Evolutionary conservation across 2,329 filamentous ascomycete species (phyloP), one percentile per base, ranked within the genome.

Genomic region (Dactylella cylindrospora): DNA sequence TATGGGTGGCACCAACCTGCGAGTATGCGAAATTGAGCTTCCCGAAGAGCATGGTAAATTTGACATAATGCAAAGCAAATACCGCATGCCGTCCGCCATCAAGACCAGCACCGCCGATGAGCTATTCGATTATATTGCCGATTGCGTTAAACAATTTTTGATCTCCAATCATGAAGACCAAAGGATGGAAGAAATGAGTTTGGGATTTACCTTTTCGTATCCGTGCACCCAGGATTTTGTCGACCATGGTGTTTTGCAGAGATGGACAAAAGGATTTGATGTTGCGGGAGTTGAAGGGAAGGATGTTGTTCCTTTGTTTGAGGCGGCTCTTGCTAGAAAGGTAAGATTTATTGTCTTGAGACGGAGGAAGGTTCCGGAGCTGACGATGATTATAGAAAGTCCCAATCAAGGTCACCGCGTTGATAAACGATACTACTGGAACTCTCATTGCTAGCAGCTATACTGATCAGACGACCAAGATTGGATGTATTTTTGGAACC

Each of bases 231-330:
- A 96, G 74, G 83, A 94, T 69, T 91, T 90, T 74, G 90, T 96
- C 70, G 89, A 96, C 68, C 88, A 95, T 73, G 91, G 90, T 68
- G 80, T 95, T 31, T 80, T 96, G 55, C 90, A 96, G 75, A 84
- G 90, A 68, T 97, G 91, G 91, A 96, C 91, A 68, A 97, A 97
- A 78, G 91, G 91, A 2, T 96, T 96, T 71, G 90, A 96, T 72
- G 95, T 97, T 73, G 80, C 84, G 20, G 90, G 89, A 31, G 89
- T 96, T 36, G 90, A 96, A 76, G 90, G 90, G 47, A 70, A 91
- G 41, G 91, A 97, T 70, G 86, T 95, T 22, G 90, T 95, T 7
- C 88, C 88, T 43, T 86, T 91, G 76, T 85, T 97, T 53, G 87
- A 95, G 74, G 81, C 80, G 46, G 88, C 89, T 17, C 76, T 96